Evolutionary conservation across 1,284 basidiomycete genomes (phyloP), one percentile per base, ranked within the genome.

Genomic region (Marasmius sp.): DNA sequence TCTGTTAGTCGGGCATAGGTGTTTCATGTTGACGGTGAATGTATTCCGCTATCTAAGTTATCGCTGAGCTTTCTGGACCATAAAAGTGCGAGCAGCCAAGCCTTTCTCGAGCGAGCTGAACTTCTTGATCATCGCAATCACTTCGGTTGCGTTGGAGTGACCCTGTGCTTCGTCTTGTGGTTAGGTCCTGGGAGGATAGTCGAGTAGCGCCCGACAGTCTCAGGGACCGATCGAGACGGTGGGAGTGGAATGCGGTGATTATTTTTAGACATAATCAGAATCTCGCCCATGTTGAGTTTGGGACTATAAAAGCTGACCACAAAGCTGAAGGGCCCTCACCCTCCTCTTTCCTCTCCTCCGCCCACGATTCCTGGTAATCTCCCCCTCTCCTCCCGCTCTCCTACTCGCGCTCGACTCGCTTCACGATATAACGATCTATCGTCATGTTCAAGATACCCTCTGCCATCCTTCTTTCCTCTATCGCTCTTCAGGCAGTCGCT

Each of bases 401-500:
- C 41, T 43, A 43, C 2, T 12, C 45, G 8, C 14, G 45, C 16
- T n/a, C 27, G 27, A 27, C 16, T n/a, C 45, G 16, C 45, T 6
- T 20, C 45, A 47, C n/a, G 41, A 43, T 43, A 43, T 47, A 16
- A 16, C 27, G 27, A 27, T 27, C 27, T 5, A 27, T 20, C 45
- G 6, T 6, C 45, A 11, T 47, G 11, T 47, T 11, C 45, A 18
- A 16, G 9, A 47, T 43, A 43, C 41, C 11, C 12, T 34, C 33
- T 34, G 34, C 34, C 27, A 18, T 54, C 52, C 14, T 20, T 16
- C 8, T 54, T 34, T 54, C 52, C 20, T 54, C 52, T n/a, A 37
- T 54, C 52, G 52, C 34, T n/a, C 34, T 54, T 7, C 27, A 54
- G 12, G 52, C 14, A 16, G 37, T 34, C 49, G 76, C 73, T 0